Conservation (phyloP, 2,329 filamentous ascomycete species). For the Colletotrichum destructivum region DNA sequence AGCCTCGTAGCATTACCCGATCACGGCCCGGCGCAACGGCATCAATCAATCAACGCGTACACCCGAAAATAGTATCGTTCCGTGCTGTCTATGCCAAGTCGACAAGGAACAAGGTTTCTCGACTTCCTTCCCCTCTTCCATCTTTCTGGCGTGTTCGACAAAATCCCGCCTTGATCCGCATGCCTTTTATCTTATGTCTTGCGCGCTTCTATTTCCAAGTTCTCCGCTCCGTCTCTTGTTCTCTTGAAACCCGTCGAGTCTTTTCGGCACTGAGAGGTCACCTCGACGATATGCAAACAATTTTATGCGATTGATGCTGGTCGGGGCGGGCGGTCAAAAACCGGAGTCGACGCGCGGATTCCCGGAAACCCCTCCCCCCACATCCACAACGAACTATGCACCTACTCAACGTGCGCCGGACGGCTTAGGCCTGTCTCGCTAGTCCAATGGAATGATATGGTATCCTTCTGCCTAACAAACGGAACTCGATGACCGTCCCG, state of each 20-base stretch:
- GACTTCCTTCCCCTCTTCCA: background rate
- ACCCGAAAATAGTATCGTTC: conserved; percentile 1
- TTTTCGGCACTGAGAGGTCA: background rate
- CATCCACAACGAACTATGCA: conserved; percentile 3
- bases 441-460: background rate
- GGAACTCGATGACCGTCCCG: background rate
- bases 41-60: conserved; percentile 1
- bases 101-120: background rate
- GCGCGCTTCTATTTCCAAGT: background rate
- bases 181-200: background rate
- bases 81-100: background rate
- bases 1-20: conserved; percentile 1
- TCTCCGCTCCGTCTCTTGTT: background rate
- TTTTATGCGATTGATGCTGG: conserved; percentile 2
- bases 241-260: conserved; percentile 4
- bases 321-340: background rate
- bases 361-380: background rate
- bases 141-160: background rate
- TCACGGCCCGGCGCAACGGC: conserved; percentile 15
- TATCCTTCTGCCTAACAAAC: conserved; percentile 14
- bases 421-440: conserved; percentile 11
- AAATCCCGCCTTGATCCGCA: background rate
- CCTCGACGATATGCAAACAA: background rate
- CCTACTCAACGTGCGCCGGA: background rate
- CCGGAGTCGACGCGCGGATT: conserved; percentile 22